Evolutionary conservation across 192 early-diverging fungal genomes (phyloP), one percentile per base, ranked within the genome.

Genomic region (Helicostylum pulchrum): DNA sequence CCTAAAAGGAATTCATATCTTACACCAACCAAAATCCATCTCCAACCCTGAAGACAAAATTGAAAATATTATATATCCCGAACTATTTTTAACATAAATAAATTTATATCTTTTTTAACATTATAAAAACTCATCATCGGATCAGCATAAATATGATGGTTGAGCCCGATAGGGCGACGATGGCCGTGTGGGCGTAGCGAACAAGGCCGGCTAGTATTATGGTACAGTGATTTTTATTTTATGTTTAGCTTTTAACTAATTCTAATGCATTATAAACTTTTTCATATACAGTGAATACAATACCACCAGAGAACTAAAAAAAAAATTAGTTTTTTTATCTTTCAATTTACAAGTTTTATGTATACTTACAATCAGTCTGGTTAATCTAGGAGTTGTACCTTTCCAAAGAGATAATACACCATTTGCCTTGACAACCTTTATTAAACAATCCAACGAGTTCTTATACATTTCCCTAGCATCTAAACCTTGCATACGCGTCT

Each of bases 401-500:
- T 92, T 96, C 97, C 97, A 99, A 53, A 99, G 79, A 0, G 94
- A 92, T 2, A 77, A 51, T 3, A 93, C 55, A 9, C 95, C 95
- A 54, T 95, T 93, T 3, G 84, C 80, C 52, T 81, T 85, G 6
- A 87, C 82, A 9, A 93, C 83, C 62, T 79, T 84, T 69, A 73
- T 80, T 9, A 83, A 69, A 65, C 94, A 96, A 66, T 94, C 87
- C 14, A 90, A 65, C 19, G 88, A 83, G 61, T 83, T 85, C 30
- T 73, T 75, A 64, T 97, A 95, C 44, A 89, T 75, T 9, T 66
- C 64, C 10, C 74, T 67, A 2, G 90, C 93, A 36, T 90, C 78
- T 9, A 89, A 73, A n/a, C 84, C 85, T 73, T 99, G 97, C 93
- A 97, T 93, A 61, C 90, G 87, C 10, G 97, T 99, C 77, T 99